Percentiles rank a stretch among this genome's conserved stretches.
phyloP scores from a whole-genome alignment of 192 early-diverging fungal species.

The Glomus cerebriforme region DNA sequence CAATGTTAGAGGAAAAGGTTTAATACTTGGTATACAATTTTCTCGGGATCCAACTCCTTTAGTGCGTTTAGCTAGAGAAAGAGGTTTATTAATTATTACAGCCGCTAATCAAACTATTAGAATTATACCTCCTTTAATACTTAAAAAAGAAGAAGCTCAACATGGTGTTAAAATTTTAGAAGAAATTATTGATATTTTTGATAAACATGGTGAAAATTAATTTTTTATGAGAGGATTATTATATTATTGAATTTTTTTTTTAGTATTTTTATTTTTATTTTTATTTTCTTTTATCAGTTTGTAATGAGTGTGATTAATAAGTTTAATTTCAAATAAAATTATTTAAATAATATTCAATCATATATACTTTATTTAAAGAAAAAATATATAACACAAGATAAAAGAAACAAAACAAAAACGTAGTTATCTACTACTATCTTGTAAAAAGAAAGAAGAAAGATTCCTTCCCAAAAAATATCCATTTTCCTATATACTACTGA shows the following conservation, averaged over 20 bases:
- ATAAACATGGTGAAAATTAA: neutral
- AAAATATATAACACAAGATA: neutral
- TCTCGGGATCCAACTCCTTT: slow-evolving; percentile 63
- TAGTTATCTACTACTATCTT: neutral
- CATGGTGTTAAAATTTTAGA: slow-evolving; percentile 73
- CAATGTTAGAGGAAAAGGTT: slow-evolving; percentile 82
- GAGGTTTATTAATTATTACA: slow-evolving; percentile 85
- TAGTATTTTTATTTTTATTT: neutral
- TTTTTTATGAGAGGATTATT: neutral
- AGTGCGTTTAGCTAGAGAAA: slow-evolving; percentile 74
- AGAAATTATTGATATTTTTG: slow-evolving; percentile 54
- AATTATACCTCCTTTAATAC: slow-evolving; percentile 87
- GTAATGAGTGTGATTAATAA: no score
- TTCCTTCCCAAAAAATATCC: neutral
- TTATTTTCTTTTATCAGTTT: neutral
- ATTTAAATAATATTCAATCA: neutral
- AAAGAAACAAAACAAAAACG: neutral
- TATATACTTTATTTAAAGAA: neutral
- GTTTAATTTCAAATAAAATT: neutral
- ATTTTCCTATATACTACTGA: neutral
- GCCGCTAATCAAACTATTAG: slow-evolving; percentile 90
- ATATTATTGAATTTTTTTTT: neutral
- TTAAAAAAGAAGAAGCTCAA: slow-evolving; percentile 75
- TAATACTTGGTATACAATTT: slow-evolving; percentile 89
- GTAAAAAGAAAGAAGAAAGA: neutral